Evolutionary conservation across 106 monocot genomes (phyloP).

Genomic region (Alisma plantagoaquatica): DNA sequence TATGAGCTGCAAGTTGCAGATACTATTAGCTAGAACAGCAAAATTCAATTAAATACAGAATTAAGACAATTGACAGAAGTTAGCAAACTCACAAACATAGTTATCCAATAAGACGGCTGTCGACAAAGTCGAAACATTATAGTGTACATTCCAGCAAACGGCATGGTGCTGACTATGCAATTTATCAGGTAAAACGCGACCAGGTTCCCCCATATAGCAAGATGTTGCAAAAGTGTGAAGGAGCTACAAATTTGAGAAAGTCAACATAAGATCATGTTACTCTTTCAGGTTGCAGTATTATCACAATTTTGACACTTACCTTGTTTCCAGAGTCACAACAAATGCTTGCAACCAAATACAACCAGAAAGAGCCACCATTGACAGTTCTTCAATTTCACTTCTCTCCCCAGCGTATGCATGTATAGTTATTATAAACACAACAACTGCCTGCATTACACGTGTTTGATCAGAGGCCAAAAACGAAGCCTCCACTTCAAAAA

Average conservation of each 20-base stretch:
- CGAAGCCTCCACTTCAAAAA: too few species aligned
- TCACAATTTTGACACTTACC: constrained; percentile 28
- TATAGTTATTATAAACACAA: constrained; percentile 64
- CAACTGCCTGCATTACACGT: constrained; percentile 39
- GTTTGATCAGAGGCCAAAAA: too few species aligned
- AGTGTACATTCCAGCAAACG: constrained; percentile 72
- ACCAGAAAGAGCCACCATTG: constrained; percentile 97
- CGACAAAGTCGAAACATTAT: constrained; percentile 86
- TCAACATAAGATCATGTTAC: too few species aligned
- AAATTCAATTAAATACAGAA: not conserved
- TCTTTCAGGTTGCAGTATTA: too few species aligned
- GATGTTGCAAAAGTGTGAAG: constrained; percentile 75
- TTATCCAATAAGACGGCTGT: constrained; percentile 87
- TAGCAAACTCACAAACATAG: constrained; percentile 54
- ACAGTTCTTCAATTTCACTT: constrained; percentile 93
- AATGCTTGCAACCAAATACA: constrained; percentile 96
- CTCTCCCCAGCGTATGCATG: constrained; percentile 79
- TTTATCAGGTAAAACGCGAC: constrained; percentile 74
- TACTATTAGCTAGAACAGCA: not conserved
- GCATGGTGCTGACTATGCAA: constrained; percentile 50
- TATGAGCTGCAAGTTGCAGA: constrained; percentile 57
- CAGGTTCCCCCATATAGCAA: constrained; percentile 95
- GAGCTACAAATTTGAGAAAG: constrained; percentile 38
- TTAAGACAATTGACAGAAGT: not conserved
- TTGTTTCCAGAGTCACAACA: constrained; percentile 82